Conservation (phyloP, 345 rosid genomes). For the Hibiscus syriacus region DNA sequence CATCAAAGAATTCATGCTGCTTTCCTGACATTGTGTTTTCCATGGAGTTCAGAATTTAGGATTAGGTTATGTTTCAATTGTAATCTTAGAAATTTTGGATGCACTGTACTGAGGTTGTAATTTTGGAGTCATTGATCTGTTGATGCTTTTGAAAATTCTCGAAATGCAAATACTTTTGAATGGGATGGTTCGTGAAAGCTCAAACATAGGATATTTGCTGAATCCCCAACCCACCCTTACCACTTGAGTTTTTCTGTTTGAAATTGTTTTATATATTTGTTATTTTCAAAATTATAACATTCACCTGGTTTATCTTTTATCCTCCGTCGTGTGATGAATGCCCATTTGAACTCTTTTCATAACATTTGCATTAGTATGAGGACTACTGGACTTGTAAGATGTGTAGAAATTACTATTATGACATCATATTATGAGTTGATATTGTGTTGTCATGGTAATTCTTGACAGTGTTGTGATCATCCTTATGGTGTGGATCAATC, state of each 20-base stretch:
- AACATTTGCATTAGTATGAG: neutral
- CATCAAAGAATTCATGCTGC: neutral
- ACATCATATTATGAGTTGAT: neutral
- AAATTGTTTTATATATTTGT: neutral
- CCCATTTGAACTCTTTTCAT: neutral
- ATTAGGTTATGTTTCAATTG: neutral
- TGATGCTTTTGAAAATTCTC: neutral
- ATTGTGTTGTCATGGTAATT: constrained; percentile 6
- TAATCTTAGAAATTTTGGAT: neutral
- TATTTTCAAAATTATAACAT: neutral
- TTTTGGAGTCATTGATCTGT: neutral
- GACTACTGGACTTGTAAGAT: neutral
- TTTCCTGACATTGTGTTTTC: neutral
- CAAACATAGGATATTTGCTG: neutral
- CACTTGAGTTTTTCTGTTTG: neutral
- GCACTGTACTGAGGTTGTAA: neutral
- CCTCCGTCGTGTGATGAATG: neutral
- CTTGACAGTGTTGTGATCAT: constrained; percentile 86
- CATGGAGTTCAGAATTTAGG: neutral
- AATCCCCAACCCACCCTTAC: neutral
- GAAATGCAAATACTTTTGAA: neutral
- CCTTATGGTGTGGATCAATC: constrained; percentile 62
- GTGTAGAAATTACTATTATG: too few species aligned
- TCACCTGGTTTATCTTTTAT: neutral
- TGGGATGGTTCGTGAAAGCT: neutral